Base-by-base conservation (phyloP, 139 green algal species). In the Gonium pectorale region DNA sequence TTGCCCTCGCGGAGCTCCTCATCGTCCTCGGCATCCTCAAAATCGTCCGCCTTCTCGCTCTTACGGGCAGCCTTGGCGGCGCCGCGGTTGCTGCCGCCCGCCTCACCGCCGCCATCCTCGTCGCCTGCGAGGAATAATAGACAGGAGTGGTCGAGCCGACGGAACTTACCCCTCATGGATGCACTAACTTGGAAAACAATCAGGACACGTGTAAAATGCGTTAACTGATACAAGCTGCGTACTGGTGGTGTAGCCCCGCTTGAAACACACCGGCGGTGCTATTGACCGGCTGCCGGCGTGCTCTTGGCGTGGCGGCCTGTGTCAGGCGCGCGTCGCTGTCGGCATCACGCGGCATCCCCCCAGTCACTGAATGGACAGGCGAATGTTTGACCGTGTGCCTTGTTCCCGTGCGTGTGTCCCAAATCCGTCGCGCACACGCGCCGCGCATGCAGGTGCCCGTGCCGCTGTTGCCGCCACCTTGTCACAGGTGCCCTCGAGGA, bases 61-160 rank as follows among this genome's bases (percentile, higher is more conserved):
- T 80, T 84, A 49, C 44, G 89, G 86, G 67, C 89, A 75, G 62
- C 79, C 85, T 79, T 88, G 74, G 60, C 83, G 74, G 21, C 75
- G 51, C 43, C 80, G 7, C 79, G 56, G 24, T 63, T 70, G 73
- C 87, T 75, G 52, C 29, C 52, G 26, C 81, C 56, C 40, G 67
- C 89, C 81, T 95, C 93, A 40, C 72, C 81, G 69, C 90, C 94
- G 68, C 94, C 94, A 21, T 97, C 93, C 46, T 94, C 94, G n/a
- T 95, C 94, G 19, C 89, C 93, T 49, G 35, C 71, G 19, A 26
- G 11, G 38, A 71, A 38, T 31, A 49, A 64, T n/a, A n/a, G n/a
- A n/a, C n/a, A n/a, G n/a, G n/a, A n/a, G n/a, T n/a, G n/a, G n/a
- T n/a, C n/a, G n/a, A n/a, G n/a, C n/a, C n/a, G n/a, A n/a, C n/a